Evolutionary conservation across 768 basidiomycete genomes (phyloP), one percentile per base, ranked within the genome.

Genomic region (Russula sp.): DNA sequence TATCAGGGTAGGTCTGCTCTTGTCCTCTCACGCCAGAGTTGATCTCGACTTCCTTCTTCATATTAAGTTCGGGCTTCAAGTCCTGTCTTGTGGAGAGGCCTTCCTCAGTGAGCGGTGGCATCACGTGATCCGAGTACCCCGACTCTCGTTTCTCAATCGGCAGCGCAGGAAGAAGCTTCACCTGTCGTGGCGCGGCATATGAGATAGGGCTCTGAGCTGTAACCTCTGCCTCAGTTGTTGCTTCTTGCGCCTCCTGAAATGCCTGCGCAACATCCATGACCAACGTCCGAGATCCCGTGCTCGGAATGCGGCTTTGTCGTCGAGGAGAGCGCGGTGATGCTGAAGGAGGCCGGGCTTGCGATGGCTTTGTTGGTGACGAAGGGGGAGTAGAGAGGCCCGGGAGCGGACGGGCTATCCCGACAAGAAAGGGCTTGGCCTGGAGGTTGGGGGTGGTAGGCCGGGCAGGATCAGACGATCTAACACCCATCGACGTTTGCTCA

Each of bases 241-340:
- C 4, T n/a, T 54, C 62, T 7, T 71, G 71, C 6, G 72, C 75
- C 62, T 81, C 78, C 38, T 72, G 77, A 59, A 90, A 72, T 10
- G 82, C 81, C 71, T 86, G 86, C 3, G 88, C 88, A 13, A 92
- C 83, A 48, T 92, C 88, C 90, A 92, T 91, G 26, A 85, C 88
- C 16, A 84, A 83, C 22, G 87, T 83, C 64, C 90, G 78, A 58
- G 82, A 84, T 18, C 88, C 87, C 6, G 87, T 82, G 69, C 83
- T 89, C 5, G 88, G 83, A 57, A 86, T 86, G 24, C 88, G 84
- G 51, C 75, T 63, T 69, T 81, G 82, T 57, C 79, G 80, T 4
- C 75, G 70, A 6, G 81, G 78, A 1, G 79, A 64, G 28, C 59
- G 67, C n/a, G 66, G 63, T 11, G 64, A 42, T 28, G 59, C 16